Percentiles rank a stretch among this genome's conserved stretches.
These are phyloP conservation scores for Xylaria longipes DNA, from an alignment of 495 filamentous ascomycete species.

Conservation along the genomic window DNA sequence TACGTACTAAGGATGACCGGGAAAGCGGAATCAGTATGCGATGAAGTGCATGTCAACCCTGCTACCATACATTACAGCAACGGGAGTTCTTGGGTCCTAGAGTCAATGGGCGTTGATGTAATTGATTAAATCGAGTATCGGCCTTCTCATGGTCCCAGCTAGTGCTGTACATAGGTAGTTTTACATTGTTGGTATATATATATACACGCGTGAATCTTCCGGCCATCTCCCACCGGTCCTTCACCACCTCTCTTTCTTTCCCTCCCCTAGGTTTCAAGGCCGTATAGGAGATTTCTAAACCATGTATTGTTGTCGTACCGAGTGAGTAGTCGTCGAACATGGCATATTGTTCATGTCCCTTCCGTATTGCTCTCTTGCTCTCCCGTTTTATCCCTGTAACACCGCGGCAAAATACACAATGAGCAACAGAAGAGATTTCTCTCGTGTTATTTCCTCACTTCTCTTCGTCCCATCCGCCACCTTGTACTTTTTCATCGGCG, in stretches of 20 bases:
- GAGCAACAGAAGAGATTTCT: background rate
- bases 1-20: background rate
- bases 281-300: background rate
- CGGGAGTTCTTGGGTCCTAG: slow-evolving; percentile 2
- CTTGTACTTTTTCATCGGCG: background rate
- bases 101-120: slow-evolving; percentile 21
- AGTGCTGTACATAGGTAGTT: slow-evolving; percentile 35
- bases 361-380: too few species aligned
- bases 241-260: background rate
- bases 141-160: slow-evolving; percentile 7
- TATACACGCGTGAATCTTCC: slow-evolving; percentile 24
- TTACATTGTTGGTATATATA: slow-evolving; percentile 37
- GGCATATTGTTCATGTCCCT: background rate
- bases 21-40: background rate
- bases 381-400: background rate
- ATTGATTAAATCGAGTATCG: slow-evolving; percentile 26
- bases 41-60: background rate
- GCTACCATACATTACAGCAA: background rate
- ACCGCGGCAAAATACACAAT: background rate
- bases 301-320: slow-evolving; percentile 1
- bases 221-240: background rate
- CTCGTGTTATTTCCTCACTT: background rate
- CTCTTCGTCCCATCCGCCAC: background rate
- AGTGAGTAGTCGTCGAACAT: background rate
- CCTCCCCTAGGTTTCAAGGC: background rate